Conservation (phyloP, 768 basidiomycete genomes). For the Amanita polypyramis region DNA sequence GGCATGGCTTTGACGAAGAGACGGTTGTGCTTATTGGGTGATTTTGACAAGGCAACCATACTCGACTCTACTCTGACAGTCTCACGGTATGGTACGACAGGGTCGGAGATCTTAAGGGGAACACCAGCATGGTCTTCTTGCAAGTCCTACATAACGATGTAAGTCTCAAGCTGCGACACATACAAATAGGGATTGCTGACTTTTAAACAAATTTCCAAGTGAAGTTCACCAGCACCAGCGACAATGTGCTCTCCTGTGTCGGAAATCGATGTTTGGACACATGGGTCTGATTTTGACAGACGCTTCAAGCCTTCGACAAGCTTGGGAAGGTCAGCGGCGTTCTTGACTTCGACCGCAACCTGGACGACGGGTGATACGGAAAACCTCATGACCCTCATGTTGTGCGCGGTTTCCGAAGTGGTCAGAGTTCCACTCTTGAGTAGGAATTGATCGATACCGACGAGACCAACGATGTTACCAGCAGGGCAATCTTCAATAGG, state of each 20-base stretch:
- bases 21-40: conserved; percentile 99
- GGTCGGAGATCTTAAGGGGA: conserved; percentile 95
- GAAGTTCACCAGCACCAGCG: conserved; percentile 97
- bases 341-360: conserved; percentile 99
- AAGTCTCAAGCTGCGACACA: background rate
- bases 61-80: conserved; percentile 94
- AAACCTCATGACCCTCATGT: conserved; percentile 99
- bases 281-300: conserved; percentile 98
- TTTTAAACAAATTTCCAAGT: conserved; percentile 99
- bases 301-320: conserved; percentile 99
- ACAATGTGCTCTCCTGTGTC: conserved; percentile 98
- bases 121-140: conserved; percentile 99
- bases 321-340: conserved; percentile 97
- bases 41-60: conserved; percentile 95
- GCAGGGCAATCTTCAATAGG: conserved; percentile 99
- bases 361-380: conserved; percentile 99
- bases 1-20: conserved; percentile 91
- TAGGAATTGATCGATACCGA: conserved; percentile 99
- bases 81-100: conserved; percentile 96
- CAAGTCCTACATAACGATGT: conserved; percentile 56
- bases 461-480: conserved; percentile 97
- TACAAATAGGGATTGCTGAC: conserved; percentile 23
- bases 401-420: conserved; percentile 96
- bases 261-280: conserved; percentile 89
- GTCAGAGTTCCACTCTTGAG: conserved; percentile 99